Base-by-base conservation (phyloP, 257 asterid genomes). In the Salvia hispanica region DNA sequence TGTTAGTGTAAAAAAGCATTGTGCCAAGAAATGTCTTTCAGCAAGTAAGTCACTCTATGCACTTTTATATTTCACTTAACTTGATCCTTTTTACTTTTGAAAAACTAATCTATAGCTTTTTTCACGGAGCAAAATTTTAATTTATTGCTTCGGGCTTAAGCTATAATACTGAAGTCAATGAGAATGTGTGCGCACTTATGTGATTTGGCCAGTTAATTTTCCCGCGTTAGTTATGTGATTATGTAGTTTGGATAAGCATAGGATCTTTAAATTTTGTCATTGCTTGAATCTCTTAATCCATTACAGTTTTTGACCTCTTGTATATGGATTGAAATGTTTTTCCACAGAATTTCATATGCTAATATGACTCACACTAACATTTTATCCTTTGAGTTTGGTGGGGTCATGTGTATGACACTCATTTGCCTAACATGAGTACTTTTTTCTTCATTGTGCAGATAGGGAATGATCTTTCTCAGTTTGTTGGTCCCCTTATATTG, bases 401-500 rank as follows among this genome's bases (percentile, higher is more conserved):
- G 39, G 68, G 64, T 55, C 60, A 6, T 33, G 45, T 70, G 43
- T 52, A 55, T 64, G 63, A 37, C 58, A 44, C 67, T 58, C 58
- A 59, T 53, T 64, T 52, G 60, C 72, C 8, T 73, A 69, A 76
- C 76, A 58, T 73, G 72, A 70, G 47, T 16, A 15, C 18, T 31
- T 31, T 54, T 25, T 25, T 37, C 65, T 73, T 63, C 54, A 52
- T 58, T 68, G 42, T 89, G 88, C 83, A 93, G 99, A 85, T 93
- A 45, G 82, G 89, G 59, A 93, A 90, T 75, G 99, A 90, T 48
- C 58, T 72, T 51, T 85, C 97, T 14, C 97, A 91, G 82, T 94
- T 94, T 76, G 69, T 90, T 61, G 99, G 99, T 52, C 97, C 99
- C 48, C 79, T 94, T 72, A 70, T 94, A 75, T 74, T 91, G 83